phyloP scores from a whole-genome alignment of 1,139 yeast genomes.

The Torulaspora globosa region DNA sequence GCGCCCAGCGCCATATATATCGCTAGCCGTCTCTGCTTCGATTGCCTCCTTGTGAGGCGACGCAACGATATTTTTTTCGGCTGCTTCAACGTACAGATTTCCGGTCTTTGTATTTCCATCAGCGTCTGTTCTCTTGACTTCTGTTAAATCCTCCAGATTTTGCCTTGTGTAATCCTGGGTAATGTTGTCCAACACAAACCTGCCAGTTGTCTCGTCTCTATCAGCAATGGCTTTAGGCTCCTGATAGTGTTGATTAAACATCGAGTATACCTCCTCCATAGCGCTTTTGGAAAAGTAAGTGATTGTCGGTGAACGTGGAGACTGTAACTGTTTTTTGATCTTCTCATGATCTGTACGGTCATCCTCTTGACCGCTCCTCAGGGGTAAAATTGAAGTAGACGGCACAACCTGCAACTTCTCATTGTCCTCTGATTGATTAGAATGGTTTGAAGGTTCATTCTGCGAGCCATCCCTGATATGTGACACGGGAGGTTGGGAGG shows the following conservation, averaged over 20 bases:
- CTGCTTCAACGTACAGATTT: background rate
- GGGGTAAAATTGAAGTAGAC: constrained; percentile 31
- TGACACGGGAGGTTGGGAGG: constrained; percentile 5
- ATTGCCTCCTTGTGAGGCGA: background rate
- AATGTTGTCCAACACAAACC: constrained; percentile 36
- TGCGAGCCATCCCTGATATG: background rate
- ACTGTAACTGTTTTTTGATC: constrained; percentile 11
- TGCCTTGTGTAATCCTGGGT: constrained; percentile 39
- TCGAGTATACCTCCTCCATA: constrained; percentile 64
- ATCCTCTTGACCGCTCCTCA: constrained; percentile 23
- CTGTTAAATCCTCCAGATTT: constrained; percentile 39
- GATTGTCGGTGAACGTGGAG: constrained; percentile 65
- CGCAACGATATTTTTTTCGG: background rate
- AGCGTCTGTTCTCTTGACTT: constrained; percentile 23
- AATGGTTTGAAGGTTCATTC: background rate
- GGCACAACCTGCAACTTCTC: constrained; percentile 8
- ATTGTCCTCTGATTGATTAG: background rate
- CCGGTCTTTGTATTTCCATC: constrained; percentile 9
- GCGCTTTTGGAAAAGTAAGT: constrained; percentile 77
- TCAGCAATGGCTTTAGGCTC: constrained; percentile 23
- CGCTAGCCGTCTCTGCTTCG: background rate
- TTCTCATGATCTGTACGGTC: constrained; percentile 10
- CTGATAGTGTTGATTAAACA: constrained; percentile 58
- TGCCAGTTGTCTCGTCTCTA: constrained; percentile 35
- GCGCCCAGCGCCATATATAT: background rate